Evolutionary conservation across 306 rosid genomes (phyloP), one percentile per base, ranked within the genome.

Genomic region (Benincasa hispida): DNA sequence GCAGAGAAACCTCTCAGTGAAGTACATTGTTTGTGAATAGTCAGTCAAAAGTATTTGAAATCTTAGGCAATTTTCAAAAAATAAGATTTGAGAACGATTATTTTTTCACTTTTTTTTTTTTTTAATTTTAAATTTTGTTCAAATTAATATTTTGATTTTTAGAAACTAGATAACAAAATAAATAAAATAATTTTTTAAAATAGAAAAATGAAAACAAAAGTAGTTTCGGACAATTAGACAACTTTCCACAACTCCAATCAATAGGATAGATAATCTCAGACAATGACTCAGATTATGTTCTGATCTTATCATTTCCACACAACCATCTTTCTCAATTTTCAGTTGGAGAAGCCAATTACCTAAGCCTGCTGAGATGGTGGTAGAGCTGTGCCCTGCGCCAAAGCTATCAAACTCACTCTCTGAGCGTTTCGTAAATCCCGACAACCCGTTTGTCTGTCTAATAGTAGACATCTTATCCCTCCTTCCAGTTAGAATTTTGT

Each of bases 281-380:
- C 32, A n/a, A 4, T 10, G 30, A 19, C 10, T 35, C 18, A 66
- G 15, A 73, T 74, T 54, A 34, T 74, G 78, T 55, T 54, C 25
- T 19, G 30, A 74, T 55, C 25, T 21, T 69, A 72, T 69, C 59
- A 48, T 17, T 48, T 25, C 37, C 73, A 47, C 25, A 48, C 42
- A 72, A 11, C 35, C 21, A 72, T 34, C 39, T 37, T 75, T 24
- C 45, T 59, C 21, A 57, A 21, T 24, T 22, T 39, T 41, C 78
- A 77, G 62, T 13, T 28, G 74, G 4, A 79, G 74, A 54, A 83
- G 72, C 74, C 69, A 84, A 59, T 81, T 89, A 94, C 99, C 99
- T 76, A 92, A 88, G 84, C 99, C 97, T 5, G 99, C 99, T 32
- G 99, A 94, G 80, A 94, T 94, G n/a, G 97, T 94, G 70, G 99